A percentile compares a stretch with the other conserved stretches of the same genome.
Evolutionary conservation across 352 stramenopile genomes (phyloP).

Genomic region (Peronospora farinosa): DNA sequence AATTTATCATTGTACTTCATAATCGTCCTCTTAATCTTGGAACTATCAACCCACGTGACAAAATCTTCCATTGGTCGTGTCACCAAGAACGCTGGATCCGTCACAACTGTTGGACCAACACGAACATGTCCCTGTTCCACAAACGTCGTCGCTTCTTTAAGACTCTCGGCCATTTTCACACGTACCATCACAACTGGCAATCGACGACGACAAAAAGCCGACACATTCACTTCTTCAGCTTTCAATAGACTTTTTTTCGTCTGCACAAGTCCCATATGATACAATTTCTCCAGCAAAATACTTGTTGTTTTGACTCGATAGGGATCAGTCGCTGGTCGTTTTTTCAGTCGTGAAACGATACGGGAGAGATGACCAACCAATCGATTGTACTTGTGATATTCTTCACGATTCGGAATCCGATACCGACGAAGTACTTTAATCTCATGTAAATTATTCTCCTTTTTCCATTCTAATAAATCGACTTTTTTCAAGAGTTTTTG

Average conservation of each 20-base stretch:
- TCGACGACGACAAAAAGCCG: constrained; percentile 91
- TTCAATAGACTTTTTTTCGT: constrained; percentile 95
- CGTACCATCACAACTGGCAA: constrained; percentile 98
- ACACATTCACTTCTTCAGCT: constrained; percentile 95
- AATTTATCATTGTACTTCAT: constrained; percentile 99
- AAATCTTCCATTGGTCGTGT: constrained; percentile 99
- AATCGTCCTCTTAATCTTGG: constrained; percentile 96
- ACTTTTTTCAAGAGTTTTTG: constrained; percentile 99
- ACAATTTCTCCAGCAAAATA: constrained; percentile 96
- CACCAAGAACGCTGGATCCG: constrained; percentile 96
- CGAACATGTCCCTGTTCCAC: constrained; percentile 97
- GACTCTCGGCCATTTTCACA: constrained; percentile 98
- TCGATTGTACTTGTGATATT: constrained; percentile 98
- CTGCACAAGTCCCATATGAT: constrained; percentile 95
- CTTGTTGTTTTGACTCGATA: constrained; percentile 96
- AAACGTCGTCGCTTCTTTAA: constrained; percentile 96
- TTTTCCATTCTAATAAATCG: constrained; percentile 98
- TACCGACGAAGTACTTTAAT: constrained; percentile 97
- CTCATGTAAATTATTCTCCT: constrained; percentile 97
- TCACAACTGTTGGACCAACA: constrained; percentile 88
- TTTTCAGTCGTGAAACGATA: constrained; percentile 93
- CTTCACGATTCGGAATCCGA: constrained; percentile 96
- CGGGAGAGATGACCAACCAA: constrained; percentile 95
- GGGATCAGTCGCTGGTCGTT: constrained; percentile 90
- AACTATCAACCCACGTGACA: constrained; percentile 98